Evolutionary conservation across 805 yeast species (phyloP), one percentile per base, ranked within the genome.

Genomic region (Candida silvicultrix): DNA sequence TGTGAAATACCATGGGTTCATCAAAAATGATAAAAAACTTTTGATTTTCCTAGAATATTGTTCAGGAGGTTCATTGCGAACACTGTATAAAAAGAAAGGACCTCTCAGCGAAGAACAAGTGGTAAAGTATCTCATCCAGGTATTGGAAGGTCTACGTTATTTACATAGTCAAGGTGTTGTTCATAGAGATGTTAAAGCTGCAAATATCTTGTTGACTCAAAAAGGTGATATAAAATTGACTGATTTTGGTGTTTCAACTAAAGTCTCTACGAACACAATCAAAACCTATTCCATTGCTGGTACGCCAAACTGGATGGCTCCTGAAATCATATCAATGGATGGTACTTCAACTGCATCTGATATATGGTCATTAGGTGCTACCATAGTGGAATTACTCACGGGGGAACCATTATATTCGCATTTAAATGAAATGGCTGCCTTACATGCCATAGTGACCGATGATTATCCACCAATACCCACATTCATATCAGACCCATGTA

Each of bases 241-340:
- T 39, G 90, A 83, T 59, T 83, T 83, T 60, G 90, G 90, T 1
- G 81, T 83, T 19, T 80, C 87, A 20, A 87, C 88, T 0, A 86
- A 85, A 60, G 69, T 85, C 23, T 52, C 96, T 3, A 75, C 70
- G 49, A 57, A 47, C 19, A 53, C 57, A 2, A 62, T 80, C 51
- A 72, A 83, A 45, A 77, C 85, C 52, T 71, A 71, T 62, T 77
- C 82, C 0, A 69, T 77, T 52, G 81, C 78, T 0, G 99, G 99
- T 2, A 89, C 98, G 0, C 95, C 97, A 0, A 86, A 92, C 60
- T 94, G 98, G 98, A 90, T 94, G 97, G 97, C 99, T 0, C 99
- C 99, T 0, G 99, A 94, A 60, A 81, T 95, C 2, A 85, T 94
- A 4, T 71, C 83, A 38, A 81, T 89, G 55, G 86, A 84, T 57